Base-by-base conservation (phyloP, 352 stramenopile species). In the Nothophytophthora sp. region DNA sequence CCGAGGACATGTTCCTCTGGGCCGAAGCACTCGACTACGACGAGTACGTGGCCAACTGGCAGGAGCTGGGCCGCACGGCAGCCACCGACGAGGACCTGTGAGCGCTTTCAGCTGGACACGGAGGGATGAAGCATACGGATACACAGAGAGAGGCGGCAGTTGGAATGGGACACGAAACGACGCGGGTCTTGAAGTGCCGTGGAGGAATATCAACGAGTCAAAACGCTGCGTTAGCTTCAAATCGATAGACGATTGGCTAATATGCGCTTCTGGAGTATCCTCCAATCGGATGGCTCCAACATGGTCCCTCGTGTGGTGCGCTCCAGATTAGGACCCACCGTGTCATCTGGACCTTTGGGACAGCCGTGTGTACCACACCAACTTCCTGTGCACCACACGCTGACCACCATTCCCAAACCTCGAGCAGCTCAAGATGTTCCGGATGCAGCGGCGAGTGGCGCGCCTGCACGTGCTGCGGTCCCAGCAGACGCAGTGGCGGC, bases 1-100 rank as follows among this genome's bases (percentile, higher is more conserved):
- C 73, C 19, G 78, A 88, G 2, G 71, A 84, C 5, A 86, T 91
- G 67, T 89, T 88, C 53, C 56, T 90, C 52, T 90, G 77, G 82
- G 76, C 72, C 0, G 53, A 63, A 0, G 60, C 62, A 7, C 70
- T 92, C 30, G 78, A 92, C 62, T 93, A 79, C 50, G 82, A 93
- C 61, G 60, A 71, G 33, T 93, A 91, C 65, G 53, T 88, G 19
- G 69, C 73, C 33, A 79, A 78, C 22, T 93, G 82, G 82, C 60
- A 76, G 3, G 52, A 60, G 2, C 55, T 92, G 2, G 83, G 81
- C 24, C 77, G 73, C 49, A 90, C 76, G 0, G 76, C 70, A 23
- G 67, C 66, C n/a, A 82, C 76, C 0, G 48, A 65, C 29, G 48
- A 46, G 15, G 15, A 43, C 38, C 19, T 4, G 9, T 44, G 15